Conservation (phyloP, 192 early-diverging fungal species). For the Dispira simplex region DNA sequence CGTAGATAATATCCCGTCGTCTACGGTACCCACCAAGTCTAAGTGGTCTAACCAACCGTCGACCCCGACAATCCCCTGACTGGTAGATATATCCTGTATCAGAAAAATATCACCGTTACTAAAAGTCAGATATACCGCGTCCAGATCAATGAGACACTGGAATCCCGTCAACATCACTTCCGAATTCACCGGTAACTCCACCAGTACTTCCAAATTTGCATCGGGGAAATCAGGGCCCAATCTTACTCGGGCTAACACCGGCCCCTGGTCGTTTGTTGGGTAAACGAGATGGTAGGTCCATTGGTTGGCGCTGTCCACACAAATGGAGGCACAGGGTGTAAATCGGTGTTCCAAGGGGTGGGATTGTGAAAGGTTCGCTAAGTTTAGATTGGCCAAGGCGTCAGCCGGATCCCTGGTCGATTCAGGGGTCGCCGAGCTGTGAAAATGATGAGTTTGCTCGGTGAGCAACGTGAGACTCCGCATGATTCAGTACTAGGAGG, state of each 20-base stretch:
- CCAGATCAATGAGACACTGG: slow-evolving; percentile 32
- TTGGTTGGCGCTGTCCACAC: background rate
- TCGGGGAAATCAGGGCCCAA: background rate
- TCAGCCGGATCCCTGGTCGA: too few relatives aligned
- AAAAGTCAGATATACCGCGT: slow-evolving; percentile 34
- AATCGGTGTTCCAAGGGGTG: too few relatives aligned
- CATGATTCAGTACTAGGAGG: too few relatives aligned
- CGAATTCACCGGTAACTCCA: slow-evolving; percentile 14
- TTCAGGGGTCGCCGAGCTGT: too few relatives aligned
- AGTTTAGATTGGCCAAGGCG: too few relatives aligned
- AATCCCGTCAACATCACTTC: slow-evolving; percentile 27
- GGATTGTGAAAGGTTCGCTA: too few relatives aligned
- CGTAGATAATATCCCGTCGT: slow-evolving; percentile 52
- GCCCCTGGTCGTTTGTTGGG: background rate
- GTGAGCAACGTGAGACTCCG: too few relatives aligned
- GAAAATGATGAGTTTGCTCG: too few relatives aligned
- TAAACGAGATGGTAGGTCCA: background rate
- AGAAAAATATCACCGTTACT: slow-evolving; percentile 39
- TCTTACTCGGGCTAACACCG: background rate
- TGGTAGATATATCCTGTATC: background rate
- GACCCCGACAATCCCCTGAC: slow-evolving; percentile 23
- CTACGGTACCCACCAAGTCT: slow-evolving; percentile 60
- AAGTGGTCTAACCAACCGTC: slow-evolving; percentile 20
- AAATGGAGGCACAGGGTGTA: background rate
- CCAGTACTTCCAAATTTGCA: background rate